Evolutionary conservation across 2,329 filamentous ascomycete species (phyloP).

Genomic region (Coleophoma crateriformis): DNA sequence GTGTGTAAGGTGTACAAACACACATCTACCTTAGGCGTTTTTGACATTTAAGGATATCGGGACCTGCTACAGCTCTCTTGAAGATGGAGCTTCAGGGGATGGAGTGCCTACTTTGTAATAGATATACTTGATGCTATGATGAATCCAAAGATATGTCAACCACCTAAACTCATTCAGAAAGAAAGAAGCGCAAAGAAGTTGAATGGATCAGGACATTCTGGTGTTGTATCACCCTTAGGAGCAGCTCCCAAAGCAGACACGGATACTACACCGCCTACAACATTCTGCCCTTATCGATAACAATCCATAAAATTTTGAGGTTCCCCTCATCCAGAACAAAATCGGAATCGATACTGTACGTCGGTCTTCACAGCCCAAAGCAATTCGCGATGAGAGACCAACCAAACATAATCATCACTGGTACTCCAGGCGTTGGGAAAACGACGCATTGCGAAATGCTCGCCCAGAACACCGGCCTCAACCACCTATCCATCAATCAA

Average conservation of each 20-base stretch:
- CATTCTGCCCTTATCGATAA: constrained; percentile 7
- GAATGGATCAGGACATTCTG: too few species aligned
- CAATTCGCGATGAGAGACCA: constrained; percentile 35
- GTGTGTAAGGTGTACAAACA: constrained; percentile 18
- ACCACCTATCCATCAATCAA: constrained; percentile 83
- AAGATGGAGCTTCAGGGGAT: constrained; percentile 7
- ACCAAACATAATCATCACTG: constrained; percentile 93
- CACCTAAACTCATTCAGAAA: not conserved
- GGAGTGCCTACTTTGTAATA: constrained; percentile 4
- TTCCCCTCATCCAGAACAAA: too few species aligned
- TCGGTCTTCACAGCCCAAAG: too few species aligned
- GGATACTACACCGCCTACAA: not conserved
- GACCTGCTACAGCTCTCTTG: constrained; percentile 11
- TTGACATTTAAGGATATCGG: constrained; percentile 13
- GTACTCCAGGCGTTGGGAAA: constrained; percentile 93
- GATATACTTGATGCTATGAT: constrained; percentile 5
- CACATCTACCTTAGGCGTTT: constrained; percentile 18
- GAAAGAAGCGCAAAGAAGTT: too few species aligned
- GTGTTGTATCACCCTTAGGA: too few species aligned
- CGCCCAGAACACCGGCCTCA: constrained; percentile 68
- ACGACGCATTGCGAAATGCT: constrained; percentile 85
- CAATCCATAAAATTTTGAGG: too few species aligned
- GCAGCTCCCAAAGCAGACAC: too few species aligned
- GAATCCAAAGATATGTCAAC: constrained; percentile 1
- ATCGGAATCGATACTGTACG: too few species aligned